Conservation (phyloP, 352 stramenopile species). For the Aphanomyces invadans region DNA sequence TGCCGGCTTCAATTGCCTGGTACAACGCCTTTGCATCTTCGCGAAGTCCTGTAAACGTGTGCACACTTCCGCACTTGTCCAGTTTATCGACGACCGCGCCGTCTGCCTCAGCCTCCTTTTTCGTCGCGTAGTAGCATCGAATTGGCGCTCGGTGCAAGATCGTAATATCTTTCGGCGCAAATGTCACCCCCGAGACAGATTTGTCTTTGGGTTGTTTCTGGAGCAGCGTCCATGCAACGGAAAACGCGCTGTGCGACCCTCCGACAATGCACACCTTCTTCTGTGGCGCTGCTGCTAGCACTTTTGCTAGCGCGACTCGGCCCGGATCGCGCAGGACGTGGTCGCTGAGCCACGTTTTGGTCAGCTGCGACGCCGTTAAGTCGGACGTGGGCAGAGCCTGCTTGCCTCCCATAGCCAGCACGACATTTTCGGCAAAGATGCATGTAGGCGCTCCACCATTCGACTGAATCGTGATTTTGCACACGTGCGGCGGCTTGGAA, state of each 20-base stretch:
- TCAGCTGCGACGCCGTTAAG: slow-evolving; percentile 29
- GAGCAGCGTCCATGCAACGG: slow-evolving; percentile 67
- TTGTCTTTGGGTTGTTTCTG: slow-evolving; percentile 29
- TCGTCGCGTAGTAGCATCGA: slow-evolving; percentile 66
- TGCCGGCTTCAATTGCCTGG: slow-evolving; percentile 47
- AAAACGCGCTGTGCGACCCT: slow-evolving; percentile 82
- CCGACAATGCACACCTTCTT: slow-evolving; percentile 74
- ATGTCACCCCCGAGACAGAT: slow-evolving; percentile 19
- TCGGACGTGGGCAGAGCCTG: slow-evolving; percentile 42
- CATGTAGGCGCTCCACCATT: not conserved
- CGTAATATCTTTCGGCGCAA: slow-evolving; percentile 67
- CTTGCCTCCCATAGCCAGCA: slow-evolving; percentile 55
- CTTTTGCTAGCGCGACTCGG: slow-evolving; percentile 40
- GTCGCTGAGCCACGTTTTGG: slow-evolving; percentile 65
- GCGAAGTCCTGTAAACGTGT: slow-evolving; percentile 78
- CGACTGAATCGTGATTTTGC: slow-evolving; percentile 11
- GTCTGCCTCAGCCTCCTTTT: slow-evolving; percentile 72
- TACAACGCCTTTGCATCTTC: slow-evolving; percentile 78
- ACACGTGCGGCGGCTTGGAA: not conserved
- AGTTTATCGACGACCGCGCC: slow-evolving; percentile 43
- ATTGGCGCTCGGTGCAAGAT: slow-evolving; percentile 72
- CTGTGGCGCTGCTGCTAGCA: slow-evolving; percentile 36
- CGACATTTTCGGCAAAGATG: slow-evolving; percentile 52
- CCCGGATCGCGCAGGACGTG: slow-evolving; percentile 53
- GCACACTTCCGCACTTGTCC: slow-evolving; percentile 62